Evolutionary conservation across 2,329 filamentous ascomycete genomes (phyloP).

Genomic region (Colletotrichum sp.): DNA sequence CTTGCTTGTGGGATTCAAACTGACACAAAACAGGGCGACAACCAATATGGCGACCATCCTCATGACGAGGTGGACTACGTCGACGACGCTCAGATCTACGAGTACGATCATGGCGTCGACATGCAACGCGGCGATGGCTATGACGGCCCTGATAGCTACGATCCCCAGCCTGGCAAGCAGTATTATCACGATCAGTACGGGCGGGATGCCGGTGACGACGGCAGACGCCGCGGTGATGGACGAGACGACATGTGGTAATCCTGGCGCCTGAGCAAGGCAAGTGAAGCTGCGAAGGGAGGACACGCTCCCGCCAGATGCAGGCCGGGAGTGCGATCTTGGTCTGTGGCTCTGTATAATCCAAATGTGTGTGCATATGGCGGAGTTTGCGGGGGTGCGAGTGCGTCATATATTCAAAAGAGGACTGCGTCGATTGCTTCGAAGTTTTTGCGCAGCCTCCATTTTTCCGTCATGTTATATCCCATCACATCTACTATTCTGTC

Average conservation of each 20-base stretch:
- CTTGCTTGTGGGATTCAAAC: background rate
- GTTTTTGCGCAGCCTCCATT: background rate
- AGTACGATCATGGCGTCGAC: conserved; percentile 54
- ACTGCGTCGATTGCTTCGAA: background rate
- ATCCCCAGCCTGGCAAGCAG: conserved; percentile 40
- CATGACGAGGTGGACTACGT: conserved; percentile 54
- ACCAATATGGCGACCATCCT: conserved; percentile 51
- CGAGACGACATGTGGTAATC: conserved; percentile 50
- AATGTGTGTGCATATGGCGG: conserved; percentile 18
- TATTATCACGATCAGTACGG: conserved; percentile 43
- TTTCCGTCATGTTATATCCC: background rate
- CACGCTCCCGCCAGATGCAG: background rate
- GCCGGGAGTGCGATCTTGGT: background rate
- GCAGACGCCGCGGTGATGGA: conserved; percentile 35
- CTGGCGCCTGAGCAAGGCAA: background rate
- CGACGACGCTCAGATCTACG: conserved; percentile 58
- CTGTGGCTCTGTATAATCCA: conserved; percentile 13
- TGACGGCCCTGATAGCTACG: conserved; percentile 41
- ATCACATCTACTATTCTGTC: background rate
- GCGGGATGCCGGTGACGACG: conserved; percentile 33
- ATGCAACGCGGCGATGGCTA: conserved; percentile 40
- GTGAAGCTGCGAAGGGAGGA: background rate
- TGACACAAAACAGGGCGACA: conserved; percentile 41
- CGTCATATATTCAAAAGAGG: conserved; percentile 10
- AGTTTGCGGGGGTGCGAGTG: conserved; percentile 16